phyloP scores from a whole-genome alignment of 2,329 filamentous ascomycete species.

The Hymenoscyphus occultus region DNA sequence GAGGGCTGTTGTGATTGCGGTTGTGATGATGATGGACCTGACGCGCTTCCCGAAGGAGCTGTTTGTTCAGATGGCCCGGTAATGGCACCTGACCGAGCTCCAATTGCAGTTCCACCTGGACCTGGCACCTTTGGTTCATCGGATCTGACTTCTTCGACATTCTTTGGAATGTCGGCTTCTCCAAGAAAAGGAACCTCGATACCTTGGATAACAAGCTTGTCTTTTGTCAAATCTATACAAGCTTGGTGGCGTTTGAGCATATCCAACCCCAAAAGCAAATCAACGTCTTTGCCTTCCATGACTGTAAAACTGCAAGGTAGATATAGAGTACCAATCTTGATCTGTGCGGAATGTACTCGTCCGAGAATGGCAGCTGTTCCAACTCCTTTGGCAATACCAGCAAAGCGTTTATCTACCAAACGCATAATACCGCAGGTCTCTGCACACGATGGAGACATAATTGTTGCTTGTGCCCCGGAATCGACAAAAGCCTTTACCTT shows the following conservation, averaged over 20 bases:
- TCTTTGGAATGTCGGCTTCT: slow-evolving; percentile 91
- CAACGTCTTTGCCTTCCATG: slow-evolving; percentile 98
- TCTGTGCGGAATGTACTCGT: slow-evolving; percentile 90
- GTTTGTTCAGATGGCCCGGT: slow-evolving; percentile 40
- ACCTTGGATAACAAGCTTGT: slow-evolving; percentile 83
- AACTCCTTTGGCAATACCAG: slow-evolving; percentile 87
- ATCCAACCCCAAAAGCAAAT: slow-evolving; percentile 87
- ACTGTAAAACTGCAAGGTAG: slow-evolving; percentile 96
- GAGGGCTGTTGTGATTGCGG: slow-evolving; percentile 30
- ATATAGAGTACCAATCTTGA: slow-evolving; percentile 85
- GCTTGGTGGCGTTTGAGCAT: slow-evolving; percentile 98
- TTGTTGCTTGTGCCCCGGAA: slow-evolving; percentile 94
- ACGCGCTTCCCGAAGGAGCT: slow-evolving; percentile 18
- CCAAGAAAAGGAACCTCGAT: slow-evolving; percentile 86
- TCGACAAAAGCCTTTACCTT: slow-evolving; percentile 96
- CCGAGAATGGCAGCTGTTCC: slow-evolving; percentile 93
- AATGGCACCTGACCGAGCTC: slow-evolving; percentile 76
- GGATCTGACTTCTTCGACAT: slow-evolving; percentile 66
- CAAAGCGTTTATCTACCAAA: slow-evolving; percentile 86
- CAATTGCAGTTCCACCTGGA: slow-evolving; percentile 84
- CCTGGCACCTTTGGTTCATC: slow-evolving; percentile 83
- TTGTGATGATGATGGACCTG: slow-evolving; percentile 24
- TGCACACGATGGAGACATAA: slow-evolving; percentile 95
- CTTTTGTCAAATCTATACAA: slow-evolving; percentile 80
- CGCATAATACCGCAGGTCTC: slow-evolving; percentile 94